phyloP scores from a whole-genome alignment of 2,329 filamentous ascomycete species.

The Fusarium subtropicale region DNA sequence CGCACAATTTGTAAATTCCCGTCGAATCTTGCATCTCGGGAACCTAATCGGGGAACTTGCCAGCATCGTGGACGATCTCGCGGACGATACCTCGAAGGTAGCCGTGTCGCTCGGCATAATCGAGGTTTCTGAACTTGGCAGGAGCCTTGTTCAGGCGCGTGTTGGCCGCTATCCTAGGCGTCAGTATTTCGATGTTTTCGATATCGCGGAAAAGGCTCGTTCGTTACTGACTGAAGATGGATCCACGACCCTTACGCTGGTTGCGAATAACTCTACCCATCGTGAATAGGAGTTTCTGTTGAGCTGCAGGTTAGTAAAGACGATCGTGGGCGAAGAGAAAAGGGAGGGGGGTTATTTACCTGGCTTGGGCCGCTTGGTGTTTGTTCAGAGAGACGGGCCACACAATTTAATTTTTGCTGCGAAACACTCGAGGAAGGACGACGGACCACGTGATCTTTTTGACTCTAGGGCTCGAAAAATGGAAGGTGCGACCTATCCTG shows the following conservation, averaged over 20 bases:
- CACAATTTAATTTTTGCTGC: slow-evolving; percentile 52
- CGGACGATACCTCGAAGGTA: slow-evolving; percentile 98
- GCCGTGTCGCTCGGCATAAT: slow-evolving; percentile 96
- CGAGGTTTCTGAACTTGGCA: slow-evolving; percentile 94
- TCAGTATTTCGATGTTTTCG: slow-evolving; percentile 49
- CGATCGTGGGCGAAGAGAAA: slow-evolving; percentile 44
- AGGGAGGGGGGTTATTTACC: slow-evolving; percentile 50
- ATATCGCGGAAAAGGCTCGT: slow-evolving; percentile 42
- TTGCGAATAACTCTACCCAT: slow-evolving; percentile 74
- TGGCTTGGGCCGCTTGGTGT: slow-evolving; percentile 57
- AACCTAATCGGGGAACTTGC: slow-evolving; percentile 56
- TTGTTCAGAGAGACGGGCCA: slow-evolving; percentile 50
- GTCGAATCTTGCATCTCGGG: slow-evolving; percentile 25
- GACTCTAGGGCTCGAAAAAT: background rate
- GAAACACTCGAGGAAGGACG: slow-evolving; percentile 40
- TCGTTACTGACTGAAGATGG: slow-evolving; percentile 66
- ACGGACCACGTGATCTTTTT: slow-evolving; percentile 44
- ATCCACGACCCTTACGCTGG: slow-evolving; percentile 71
- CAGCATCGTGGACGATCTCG: slow-evolving; percentile 99
- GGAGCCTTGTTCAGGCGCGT: slow-evolving; percentile 89
- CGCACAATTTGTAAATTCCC: slow-evolving; percentile 26
- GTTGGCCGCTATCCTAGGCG: slow-evolving; percentile 70
- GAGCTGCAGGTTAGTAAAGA: slow-evolving; percentile 48
- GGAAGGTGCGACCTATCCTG: no score
- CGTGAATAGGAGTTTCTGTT: slow-evolving; percentile 51